Base-by-base conservation (phyloP, 2,329 filamentous ascomycete genomes). In the Ustulina deusta region DNA sequence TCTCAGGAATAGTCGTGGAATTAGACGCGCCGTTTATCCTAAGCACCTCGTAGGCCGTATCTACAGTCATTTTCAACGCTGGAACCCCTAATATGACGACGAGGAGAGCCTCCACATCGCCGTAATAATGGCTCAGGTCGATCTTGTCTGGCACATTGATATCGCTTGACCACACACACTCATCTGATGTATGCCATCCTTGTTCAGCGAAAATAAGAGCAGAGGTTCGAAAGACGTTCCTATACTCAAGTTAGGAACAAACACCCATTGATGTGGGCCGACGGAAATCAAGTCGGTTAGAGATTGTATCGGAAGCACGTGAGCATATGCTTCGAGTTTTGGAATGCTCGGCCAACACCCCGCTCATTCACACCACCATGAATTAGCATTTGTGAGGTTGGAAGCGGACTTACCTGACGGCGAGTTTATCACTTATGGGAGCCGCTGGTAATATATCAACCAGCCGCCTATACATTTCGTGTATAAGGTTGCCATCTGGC, bases 81-180 rank as follows among this genome's bases (percentile, higher is more conserved):
- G 73, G 71, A 0, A 81, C 74, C 0, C 76, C 75, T 0, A 82
- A 69, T 0, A 71, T 66, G 0, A 61, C 13, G 3, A 81, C 65
- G 46, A 81, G 80, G 13, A 15, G 6, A 3, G 7, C n/a, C n/a
- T 78, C 69, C 2, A 80, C 59, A 10, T 71, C 68, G 1, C 66
- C 55, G 40, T 80, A 80, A 6, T 74, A 42, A 0, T 69, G 69
- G 2, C 77, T 78, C 2, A 81, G 57, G 1, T 72, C 61, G 0
- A 72, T 58, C 54, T 70, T 76, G 6, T 73, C 77, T 2, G 56
- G 56, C 2, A 80, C 74, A 2, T 65, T 65, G 1, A 74, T 74
- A 0, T 73, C 71, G n/a, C 73, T 75, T 1, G 78, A 79, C 79
- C 79, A 81, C 1, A 81, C 62, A 51, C 79, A 81, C 13, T 78